phyloP scores from a whole-genome alignment of 2,329 filamentous ascomycete genomes.

The Colletotrichum musae region DNA sequence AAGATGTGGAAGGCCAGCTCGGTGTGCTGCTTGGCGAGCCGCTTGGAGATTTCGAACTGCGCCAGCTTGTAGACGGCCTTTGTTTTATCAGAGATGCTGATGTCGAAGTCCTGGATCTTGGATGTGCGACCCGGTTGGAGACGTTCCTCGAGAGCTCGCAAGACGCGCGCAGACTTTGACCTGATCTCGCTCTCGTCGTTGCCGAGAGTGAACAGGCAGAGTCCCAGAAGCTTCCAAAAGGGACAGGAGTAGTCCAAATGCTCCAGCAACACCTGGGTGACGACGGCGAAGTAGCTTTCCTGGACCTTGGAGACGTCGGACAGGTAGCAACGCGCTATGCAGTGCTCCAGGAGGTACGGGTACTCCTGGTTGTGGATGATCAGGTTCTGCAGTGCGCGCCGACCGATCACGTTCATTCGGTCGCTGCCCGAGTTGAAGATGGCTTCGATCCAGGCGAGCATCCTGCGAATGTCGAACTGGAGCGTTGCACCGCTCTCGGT shows the following conservation, averaged over 20 bases:
- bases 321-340: conserved; percentile 91
- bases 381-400: conserved; percentile 88
- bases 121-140: conserved; percentile 82
- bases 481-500: conserved; percentile 90
- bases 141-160: conserved; percentile 86
- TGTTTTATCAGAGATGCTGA: conserved; percentile 98
- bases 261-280: conserved; percentile 88
- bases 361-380: conserved; percentile 93
- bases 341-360: conserved; percentile 87
- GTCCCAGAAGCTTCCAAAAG: conserved; percentile 91
- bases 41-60: conserved; percentile 95
- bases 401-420: conserved; percentile 90
- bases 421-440: conserved; percentile 96
- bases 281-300: conserved; percentile 95
- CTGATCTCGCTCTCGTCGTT: conserved; percentile 92
- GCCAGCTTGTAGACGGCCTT: conserved; percentile 98
- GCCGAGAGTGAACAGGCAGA: conserved; percentile 92
- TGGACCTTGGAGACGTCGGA: conserved; percentile 86
- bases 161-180: conserved; percentile 86
- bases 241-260: conserved; percentile 85
- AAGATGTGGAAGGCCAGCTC: conserved; percentile 95
- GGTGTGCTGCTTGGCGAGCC: conserved; percentile 88
- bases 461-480: conserved; percentile 91
- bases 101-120: conserved; percentile 96
- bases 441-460: conserved; percentile 95